These are phyloP conservation scores for Exophiala bonariae DNA, from an alignment of 2,329 filamentous ascomycete species.

Conservation along the genomic window DNA sequence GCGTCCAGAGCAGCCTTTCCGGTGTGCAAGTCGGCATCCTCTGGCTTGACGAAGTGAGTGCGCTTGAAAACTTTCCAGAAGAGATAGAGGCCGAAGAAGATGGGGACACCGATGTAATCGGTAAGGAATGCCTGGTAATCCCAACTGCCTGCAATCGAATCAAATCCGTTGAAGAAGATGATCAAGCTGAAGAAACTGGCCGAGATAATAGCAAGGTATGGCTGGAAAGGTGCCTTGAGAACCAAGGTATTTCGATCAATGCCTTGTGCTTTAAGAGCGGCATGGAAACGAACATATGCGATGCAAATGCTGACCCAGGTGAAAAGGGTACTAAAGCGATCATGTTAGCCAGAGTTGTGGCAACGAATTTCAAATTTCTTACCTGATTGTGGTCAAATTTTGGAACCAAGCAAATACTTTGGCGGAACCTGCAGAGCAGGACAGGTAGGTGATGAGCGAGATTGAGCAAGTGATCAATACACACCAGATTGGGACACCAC, in stretches of 20 bases:
- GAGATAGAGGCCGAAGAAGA: slow-evolving; percentile 40
- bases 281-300: slow-evolving; percentile 70
- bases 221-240: slow-evolving; percentile 67
- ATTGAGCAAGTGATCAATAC: slow-evolving; percentile 65
- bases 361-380: slow-evolving; percentile 37
- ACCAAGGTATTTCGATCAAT: slow-evolving; percentile 66
- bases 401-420: slow-evolving; percentile 72
- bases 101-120: slow-evolving; percentile 48
- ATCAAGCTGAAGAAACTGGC: slow-evolving; percentile 53
- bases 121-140: slow-evolving; percentile 52
- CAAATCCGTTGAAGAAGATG: slow-evolving; percentile 69
- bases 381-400: slow-evolving; percentile 45
- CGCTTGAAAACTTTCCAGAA: slow-evolving; percentile 36
- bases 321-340: slow-evolving; percentile 52
- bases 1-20: slow-evolving; percentile 38
- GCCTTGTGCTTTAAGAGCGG: slow-evolving; percentile 67
- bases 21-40: slow-evolving; percentile 33
- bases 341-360: slow-evolving; percentile 37
- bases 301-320: slow-evolving; percentile 68
- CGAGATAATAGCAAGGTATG: slow-evolving; percentile 67
- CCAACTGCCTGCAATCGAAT: slow-evolving; percentile 39
- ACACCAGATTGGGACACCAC: slow-evolving; percentile 66
- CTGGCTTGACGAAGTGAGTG: slow-evolving; percentile 31
- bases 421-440: slow-evolving; percentile 62
- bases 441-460: slow-evolving; percentile 69